A percentile compares a stretch with the other conserved stretches of the same genome.
Evolutionary conservation across 2,329 filamentous ascomycete genomes (phyloP).

Genomic region (Cercospora beticola): DNA sequence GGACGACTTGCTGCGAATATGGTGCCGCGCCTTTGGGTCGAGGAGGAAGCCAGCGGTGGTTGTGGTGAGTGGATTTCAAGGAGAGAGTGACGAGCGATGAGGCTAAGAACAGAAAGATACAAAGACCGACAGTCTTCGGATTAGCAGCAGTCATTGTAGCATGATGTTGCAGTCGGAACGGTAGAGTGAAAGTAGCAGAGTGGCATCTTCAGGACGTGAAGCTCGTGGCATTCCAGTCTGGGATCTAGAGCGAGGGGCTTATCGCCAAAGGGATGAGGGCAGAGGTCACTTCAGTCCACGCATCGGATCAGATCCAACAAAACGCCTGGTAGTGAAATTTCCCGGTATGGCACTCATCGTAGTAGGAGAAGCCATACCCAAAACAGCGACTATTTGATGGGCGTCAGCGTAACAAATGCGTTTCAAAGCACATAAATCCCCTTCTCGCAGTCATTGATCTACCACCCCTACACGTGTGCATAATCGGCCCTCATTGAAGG

Average conservation of each 20-base stretch:
- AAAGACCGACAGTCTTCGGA: slow-evolving; percentile 35
- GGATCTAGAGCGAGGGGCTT: slow-evolving; percentile 3
- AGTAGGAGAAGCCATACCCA: background rate
- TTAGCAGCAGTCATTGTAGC: slow-evolving; percentile 26
- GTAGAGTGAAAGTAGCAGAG: slow-evolving; percentile 7
- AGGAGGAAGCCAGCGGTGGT: slow-evolving; percentile 25
- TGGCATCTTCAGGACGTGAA: slow-evolving; percentile 11
- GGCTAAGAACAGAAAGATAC: slow-evolving; percentile 37
- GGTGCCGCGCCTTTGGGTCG: slow-evolving; percentile 12
- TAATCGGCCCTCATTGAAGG: too few species aligned
- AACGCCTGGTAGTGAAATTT: background rate
- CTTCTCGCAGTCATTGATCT: background rate
- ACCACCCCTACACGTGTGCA: background rate
- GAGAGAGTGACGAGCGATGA: slow-evolving; percentile 38
- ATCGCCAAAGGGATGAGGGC: slow-evolving; percentile 2
- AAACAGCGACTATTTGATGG: background rate
- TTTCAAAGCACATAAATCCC: background rate
- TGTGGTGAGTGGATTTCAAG: slow-evolving; percentile 27
- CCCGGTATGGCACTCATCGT: background rate
- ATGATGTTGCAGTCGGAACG: slow-evolving; percentile 14
- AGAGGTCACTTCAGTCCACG: background rate
- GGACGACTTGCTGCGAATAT: slow-evolving; percentile 17
- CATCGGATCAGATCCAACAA: background rate
- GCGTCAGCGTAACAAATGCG: background rate
- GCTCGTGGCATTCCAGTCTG: slow-evolving; percentile 9